Evolutionary conservation across 192 early-diverging fungal species (phyloP).

Genomic region (Coemansia sp.): DNA sequence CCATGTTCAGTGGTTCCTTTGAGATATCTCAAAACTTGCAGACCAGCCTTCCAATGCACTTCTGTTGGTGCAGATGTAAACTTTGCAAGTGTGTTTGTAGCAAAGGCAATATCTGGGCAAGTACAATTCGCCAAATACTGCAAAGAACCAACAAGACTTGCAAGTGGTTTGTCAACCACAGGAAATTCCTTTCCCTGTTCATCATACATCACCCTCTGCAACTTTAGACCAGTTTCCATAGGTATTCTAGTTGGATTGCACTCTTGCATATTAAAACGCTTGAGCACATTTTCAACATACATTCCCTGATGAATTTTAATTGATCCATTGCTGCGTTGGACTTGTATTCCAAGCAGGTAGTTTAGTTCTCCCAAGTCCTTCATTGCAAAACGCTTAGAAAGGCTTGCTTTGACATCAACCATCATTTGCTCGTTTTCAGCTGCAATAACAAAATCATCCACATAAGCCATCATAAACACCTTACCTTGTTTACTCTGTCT

Average conservation of each 20-base stretch:
- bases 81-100: too few species aligned
- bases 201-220: background rate
- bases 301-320: constrained; percentile 1
- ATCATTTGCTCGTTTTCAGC: background rate
- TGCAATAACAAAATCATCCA: constrained; percentile 14
- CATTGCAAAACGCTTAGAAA: background rate
- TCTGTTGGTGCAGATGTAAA: too few species aligned
- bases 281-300: background rate
- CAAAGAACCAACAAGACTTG: too few species aligned
- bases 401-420: background rate
- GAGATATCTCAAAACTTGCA: too few species aligned
- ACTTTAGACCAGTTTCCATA: constrained; percentile 6
- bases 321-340: background rate
- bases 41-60: too few species aligned
- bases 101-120: too few species aligned
- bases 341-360: constrained; percentile 2
- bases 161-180: background rate
- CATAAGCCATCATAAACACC: constrained; percentile 12
- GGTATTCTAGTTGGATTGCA: background rate
- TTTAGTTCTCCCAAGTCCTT: constrained; percentile 7
- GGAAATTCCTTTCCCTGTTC: background rate
- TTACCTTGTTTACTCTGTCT: background rate
- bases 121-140: too few species aligned
- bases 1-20: too few species aligned
- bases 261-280: background rate